These are phyloP conservation scores for Trichoderma sp. DNA, from an alignment of 2,329 filamentous ascomycete genomes.

Conservation along the genomic window DNA sequence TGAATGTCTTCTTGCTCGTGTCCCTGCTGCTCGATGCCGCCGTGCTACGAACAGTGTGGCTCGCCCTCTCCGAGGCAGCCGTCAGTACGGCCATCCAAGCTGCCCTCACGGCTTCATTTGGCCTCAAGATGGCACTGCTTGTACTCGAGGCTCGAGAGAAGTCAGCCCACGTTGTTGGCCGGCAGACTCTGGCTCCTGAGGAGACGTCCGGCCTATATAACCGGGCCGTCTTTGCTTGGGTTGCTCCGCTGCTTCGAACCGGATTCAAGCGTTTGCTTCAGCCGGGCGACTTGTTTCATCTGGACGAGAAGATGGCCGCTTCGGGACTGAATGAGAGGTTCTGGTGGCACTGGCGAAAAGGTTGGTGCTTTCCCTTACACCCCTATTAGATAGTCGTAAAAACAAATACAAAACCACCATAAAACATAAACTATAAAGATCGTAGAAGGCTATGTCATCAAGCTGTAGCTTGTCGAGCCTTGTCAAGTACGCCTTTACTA, in stretches of 20 bases:
- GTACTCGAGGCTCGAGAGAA: conserved; percentile 47
- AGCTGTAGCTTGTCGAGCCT: background rate
- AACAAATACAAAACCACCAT: conserved; percentile 7
- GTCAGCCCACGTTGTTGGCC: conserved; percentile 38
- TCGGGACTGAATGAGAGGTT: conserved; percentile 38
- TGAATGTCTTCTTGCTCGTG: conserved; percentile 42
- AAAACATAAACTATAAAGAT: background rate
- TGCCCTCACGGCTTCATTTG: conserved; percentile 40
- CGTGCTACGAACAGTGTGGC: conserved; percentile 39
- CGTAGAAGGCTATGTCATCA: conserved; percentile 13
- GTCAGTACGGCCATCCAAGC: conserved; percentile 36
- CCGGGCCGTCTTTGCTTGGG: conserved; percentile 45
- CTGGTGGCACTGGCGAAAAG: conserved; percentile 38
- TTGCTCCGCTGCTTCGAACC: conserved; percentile 42
- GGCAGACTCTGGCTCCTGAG: conserved; percentile 41
- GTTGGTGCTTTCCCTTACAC: conserved; percentile 28
- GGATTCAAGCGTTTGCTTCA: conserved; percentile 43
- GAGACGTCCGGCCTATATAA: conserved; percentile 45
- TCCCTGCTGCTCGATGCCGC: conserved; percentile 40
- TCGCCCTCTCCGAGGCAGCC: conserved; percentile 29
- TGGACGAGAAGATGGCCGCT: conserved; percentile 41
- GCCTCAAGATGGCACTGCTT: conserved; percentile 42
- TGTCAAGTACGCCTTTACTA: conserved; percentile 9
- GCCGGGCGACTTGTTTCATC: conserved; percentile 41
- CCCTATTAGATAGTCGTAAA: conserved; percentile 20